These are phyloP conservation scores for Baorangia bicolor DNA, from an alignment of 768 basidiomycete species.

Conservation along the genomic window DNA sequence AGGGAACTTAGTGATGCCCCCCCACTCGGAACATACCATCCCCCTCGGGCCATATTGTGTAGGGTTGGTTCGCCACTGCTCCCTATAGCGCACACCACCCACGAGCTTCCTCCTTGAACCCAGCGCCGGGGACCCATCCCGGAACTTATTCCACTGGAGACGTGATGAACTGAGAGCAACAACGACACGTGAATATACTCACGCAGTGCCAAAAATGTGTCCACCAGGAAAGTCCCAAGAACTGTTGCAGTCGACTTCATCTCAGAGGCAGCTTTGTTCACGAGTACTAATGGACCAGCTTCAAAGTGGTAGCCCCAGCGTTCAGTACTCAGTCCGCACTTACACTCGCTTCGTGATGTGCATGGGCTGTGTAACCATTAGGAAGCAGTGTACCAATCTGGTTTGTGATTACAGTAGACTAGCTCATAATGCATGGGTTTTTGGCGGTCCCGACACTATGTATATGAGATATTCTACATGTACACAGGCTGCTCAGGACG, in stretches of 20 bases:
- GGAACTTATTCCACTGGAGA: conserved; percentile 1
- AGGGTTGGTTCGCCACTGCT: not conserved
- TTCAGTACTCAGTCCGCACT: not conserved
- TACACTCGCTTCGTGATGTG: conserved; percentile 7
- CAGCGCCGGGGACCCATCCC: not conserved
- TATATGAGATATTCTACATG: too few species aligned
- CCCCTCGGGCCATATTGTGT: not conserved
- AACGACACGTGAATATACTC: not conserved
- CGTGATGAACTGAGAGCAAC: not conserved
- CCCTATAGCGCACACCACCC: conserved; percentile 2
- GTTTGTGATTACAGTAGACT: not conserved
- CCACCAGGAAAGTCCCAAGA: conserved; percentile 3
- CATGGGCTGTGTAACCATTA: conserved; percentile 1
- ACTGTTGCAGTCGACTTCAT: not conserved
- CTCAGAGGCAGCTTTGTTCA: conserved; percentile 6
- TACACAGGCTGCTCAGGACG: conserved; percentile 1
- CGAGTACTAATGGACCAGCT: conserved; percentile 1
- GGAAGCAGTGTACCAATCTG: too few species aligned
- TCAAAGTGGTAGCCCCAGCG: not conserved
- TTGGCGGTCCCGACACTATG: too few species aligned
- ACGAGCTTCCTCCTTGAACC: conserved; percentile 4
- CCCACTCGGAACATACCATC: not conserved
- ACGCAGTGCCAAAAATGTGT: not conserved
- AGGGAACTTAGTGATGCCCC: not conserved
- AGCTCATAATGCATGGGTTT: too few species aligned